Percentiles rank a stretch among this genome's conserved stretches.
Evolutionary conservation across 1,139 yeast species (phyloP).

Genomic region (Saccharomyces uvarum): DNA sequence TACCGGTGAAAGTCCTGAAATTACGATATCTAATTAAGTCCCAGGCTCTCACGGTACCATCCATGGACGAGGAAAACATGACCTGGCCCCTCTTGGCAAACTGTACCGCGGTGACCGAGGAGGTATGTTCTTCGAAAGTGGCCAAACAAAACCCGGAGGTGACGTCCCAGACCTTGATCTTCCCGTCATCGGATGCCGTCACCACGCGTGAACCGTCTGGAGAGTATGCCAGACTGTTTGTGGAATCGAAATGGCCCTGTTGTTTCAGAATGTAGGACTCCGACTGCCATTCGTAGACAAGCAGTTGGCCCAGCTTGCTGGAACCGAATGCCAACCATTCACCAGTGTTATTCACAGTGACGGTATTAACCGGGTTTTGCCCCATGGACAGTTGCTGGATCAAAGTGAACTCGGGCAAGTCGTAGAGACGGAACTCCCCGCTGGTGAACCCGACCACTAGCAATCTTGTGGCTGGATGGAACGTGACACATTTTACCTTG

Average conservation of each 20-base stretch:
- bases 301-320: slow-evolving; percentile 77
- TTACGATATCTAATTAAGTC: slow-evolving; percentile 88
- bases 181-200: slow-evolving; percentile 95
- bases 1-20: slow-evolving; percentile 88
- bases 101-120: slow-evolving; percentile 80
- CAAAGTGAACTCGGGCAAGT: slow-evolving; percentile 66
- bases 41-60: slow-evolving; percentile 97
- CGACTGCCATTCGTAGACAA: slow-evolving; percentile 98
- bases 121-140: slow-evolving; percentile 84
- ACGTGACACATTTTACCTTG: slow-evolving; percentile 71
- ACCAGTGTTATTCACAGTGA: slow-evolving; percentile 71
- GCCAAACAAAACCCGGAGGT: slow-evolving; percentile 86
- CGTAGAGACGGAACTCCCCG: slow-evolving; percentile 92
- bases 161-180: slow-evolving; percentile 93
- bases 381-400: slow-evolving; percentile 90
- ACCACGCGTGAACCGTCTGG: slow-evolving; percentile 92
- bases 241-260: slow-evolving; percentile 92
- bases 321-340: slow-evolving; percentile 98
- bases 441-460: slow-evolving; percentile 83
- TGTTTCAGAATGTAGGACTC: slow-evolving; percentile 92
- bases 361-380: slow-evolving; percentile 79
- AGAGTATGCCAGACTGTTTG: slow-evolving; percentile 77
- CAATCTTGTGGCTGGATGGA: slow-evolving; percentile 64
- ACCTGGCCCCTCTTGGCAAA: slow-evolving; percentile 87
- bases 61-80: slow-evolving; percentile 80